Evolutionary conservation across 768 basidiomycete genomes (phyloP), one percentile per base, ranked within the genome.

Genomic region (Chalciporus piperatus): DNA sequence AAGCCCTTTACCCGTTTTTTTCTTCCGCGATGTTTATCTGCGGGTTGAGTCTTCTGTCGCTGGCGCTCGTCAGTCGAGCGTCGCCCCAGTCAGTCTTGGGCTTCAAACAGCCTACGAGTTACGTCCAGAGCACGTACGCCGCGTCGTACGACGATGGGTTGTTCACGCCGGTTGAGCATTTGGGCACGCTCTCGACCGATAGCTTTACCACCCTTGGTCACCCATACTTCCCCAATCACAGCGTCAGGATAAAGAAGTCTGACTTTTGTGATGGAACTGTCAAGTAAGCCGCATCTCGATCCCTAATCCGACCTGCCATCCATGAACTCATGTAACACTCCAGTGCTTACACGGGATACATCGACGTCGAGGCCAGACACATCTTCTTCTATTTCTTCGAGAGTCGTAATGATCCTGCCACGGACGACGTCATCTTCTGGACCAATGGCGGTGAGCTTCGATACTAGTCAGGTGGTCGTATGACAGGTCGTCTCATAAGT

Each of bases 331-430:
- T 6, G 3, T 41, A 50, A n/a, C 39, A 9, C 23, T 33, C 25
- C 28, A 84, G 81, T 17, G 69, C 76, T 1, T 87, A 82, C 61
- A 84, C 83, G 0, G 85, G 85, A 10, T 86, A 86, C 57, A 83
- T 87, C 48, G 84, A 86, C 52, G 74, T 84, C 41, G 72, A 81
- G 60, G 81, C 82, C 19, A 78, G 82, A 48, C 84, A 84, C 55
- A 48, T 85, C 37, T 84, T 84, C 67, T 87, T 88, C 71, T 86
- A 86, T 67, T 88, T 88, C 69, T 89, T 88, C 65, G 84, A 88
- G 68, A 83, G 81, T 55, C 70, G 87, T 54, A 73, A 73, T 43
- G 70, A 80, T 57, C 83, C 83, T 25, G 76, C 71, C 14, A 74
- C 70, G 58, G 81, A 82, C 74, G 64, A 83, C 56, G 78, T 84